These are phyloP conservation scores for Cryptosporidium viatorum DNA, from an alignment of 169 alveolate genomes.

Conservation along the genomic window DNA sequence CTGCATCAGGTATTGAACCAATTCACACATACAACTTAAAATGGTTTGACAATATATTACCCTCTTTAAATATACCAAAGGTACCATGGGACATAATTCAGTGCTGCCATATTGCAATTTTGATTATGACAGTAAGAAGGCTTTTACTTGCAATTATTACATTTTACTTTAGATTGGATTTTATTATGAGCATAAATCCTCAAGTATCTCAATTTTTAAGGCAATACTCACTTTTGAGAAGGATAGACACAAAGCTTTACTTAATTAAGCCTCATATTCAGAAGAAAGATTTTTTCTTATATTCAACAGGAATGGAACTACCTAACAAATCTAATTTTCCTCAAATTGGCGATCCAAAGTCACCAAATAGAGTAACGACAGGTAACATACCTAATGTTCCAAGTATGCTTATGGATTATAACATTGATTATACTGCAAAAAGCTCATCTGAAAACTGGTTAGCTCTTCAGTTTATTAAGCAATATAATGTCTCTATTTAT, in stretches of 20 bases:
- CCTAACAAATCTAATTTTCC: not conserved
- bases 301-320: slow-evolving; percentile 27
- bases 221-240: slow-evolving; percentile 51
- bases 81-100: slow-evolving; percentile 73
- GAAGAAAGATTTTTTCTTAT: slow-evolving; percentile 35
- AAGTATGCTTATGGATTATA: slow-evolving; percentile 50
- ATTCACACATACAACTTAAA: slow-evolving; percentile 24
- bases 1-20: not conserved
- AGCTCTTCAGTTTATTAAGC: slow-evolving; percentile 66
- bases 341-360: not conserved
- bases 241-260: slow-evolving; percentile 59
- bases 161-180: slow-evolving; percentile 67
- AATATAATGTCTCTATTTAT: slow-evolving; percentile 50
- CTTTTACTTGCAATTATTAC: slow-evolving; percentile 40
- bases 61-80: slow-evolving; percentile 50
- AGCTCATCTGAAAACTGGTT: slow-evolving; percentile 74
- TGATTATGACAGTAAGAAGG: slow-evolving; percentile 73
- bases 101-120: slow-evolving; percentile 37
- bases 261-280: slow-evolving; percentile 65
- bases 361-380: slow-evolving; percentile 47
- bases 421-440: slow-evolving; percentile 66
- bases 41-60: slow-evolving; percentile 31
- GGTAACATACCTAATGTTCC: slow-evolving; percentile 57
- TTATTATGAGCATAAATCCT: slow-evolving; percentile 70
- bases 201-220: slow-evolving; percentile 50